These are phyloP conservation scores for Penicillium flavigenum DNA, from an alignment of 495 filamentous ascomycete genomes.

Conservation along the genomic window DNA sequence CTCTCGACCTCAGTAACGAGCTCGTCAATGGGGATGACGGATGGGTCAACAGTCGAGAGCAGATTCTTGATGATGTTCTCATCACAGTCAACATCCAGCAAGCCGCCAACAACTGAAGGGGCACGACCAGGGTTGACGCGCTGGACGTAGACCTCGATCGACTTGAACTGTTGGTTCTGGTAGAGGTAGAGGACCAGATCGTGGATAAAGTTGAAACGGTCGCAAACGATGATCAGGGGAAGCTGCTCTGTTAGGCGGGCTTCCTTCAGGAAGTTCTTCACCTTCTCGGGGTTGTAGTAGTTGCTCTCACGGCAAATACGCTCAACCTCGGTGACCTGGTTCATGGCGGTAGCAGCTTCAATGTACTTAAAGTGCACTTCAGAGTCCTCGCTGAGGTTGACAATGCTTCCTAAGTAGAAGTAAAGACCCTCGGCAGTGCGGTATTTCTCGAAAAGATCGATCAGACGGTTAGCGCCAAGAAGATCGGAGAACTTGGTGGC, in stretches of 20 bases:
- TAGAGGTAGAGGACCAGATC: conserved; percentile 97
- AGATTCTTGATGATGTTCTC: conserved; percentile 94
- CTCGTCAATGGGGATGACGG: conserved; percentile 90
- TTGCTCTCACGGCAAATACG: conserved; percentile 95
- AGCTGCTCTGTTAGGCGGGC: conserved; percentile 88
- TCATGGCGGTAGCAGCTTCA: conserved; percentile 89
- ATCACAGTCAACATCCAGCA: conserved; percentile 98
- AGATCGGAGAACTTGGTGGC: conserved; percentile 98
- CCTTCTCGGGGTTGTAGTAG: conserved; percentile 92
- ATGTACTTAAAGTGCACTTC: conserved; percentile 99
- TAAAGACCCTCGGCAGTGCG: conserved; percentile 95
- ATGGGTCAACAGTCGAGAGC: conserved; percentile 79
- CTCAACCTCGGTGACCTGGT: conserved; percentile 91
- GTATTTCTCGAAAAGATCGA: conserved; percentile 95
- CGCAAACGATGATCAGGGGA: conserved; percentile 97
- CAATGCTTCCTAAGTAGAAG: conserved; percentile 96
- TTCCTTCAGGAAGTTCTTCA: conserved; percentile 99
- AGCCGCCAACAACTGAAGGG: conserved; percentile 87
- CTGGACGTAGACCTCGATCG: conserved; percentile 99
- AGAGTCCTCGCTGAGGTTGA: conserved; percentile 91
- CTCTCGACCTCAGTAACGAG: conserved; percentile 93
- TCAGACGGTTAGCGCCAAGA: conserved; percentile 82
- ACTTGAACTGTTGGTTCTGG: conserved; percentile 99
- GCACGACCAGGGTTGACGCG: conserved; percentile 93
- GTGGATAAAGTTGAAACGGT: conserved; percentile 97